These are phyloP conservation scores for Mortierella sp. DNA, from an alignment of 371 early-diverging fungal genomes.

Conservation along the genomic window DNA sequence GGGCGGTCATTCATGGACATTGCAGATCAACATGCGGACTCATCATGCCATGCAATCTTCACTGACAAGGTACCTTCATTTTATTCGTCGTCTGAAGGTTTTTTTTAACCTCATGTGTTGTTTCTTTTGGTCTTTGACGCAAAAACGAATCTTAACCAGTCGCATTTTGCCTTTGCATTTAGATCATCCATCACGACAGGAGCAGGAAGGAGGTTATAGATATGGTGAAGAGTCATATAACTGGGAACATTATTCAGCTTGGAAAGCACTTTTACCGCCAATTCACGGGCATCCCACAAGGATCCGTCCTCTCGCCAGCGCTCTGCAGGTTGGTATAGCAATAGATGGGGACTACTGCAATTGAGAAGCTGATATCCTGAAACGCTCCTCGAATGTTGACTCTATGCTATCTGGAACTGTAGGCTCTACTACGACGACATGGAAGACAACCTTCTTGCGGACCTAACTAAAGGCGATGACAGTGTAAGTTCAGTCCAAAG, in stretches of 20 bases:
- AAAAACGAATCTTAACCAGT: background rate
- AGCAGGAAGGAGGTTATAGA: constrained; percentile 48
- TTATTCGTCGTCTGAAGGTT: background rate
- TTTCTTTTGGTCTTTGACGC: background rate
- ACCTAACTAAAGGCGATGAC: constrained; percentile 32
- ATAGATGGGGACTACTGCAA: too few species aligned
- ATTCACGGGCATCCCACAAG: constrained; percentile 87
- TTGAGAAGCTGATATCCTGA: too few species aligned
- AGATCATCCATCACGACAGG: background rate
- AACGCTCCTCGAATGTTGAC: too few species aligned
- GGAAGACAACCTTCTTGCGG: constrained; percentile 63
- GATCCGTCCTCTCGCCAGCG: constrained; percentile 83
- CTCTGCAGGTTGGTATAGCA: constrained; percentile 75
- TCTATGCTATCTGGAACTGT: too few species aligned
- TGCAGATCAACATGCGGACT: constrained; percentile 57
- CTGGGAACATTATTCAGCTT: constrained; percentile 73
- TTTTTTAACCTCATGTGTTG: background rate
- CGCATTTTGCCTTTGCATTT: background rate
- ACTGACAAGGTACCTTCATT: constrained; percentile 63
- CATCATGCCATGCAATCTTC: constrained; percentile 61
- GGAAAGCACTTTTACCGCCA: constrained; percentile 67
- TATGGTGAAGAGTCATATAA: constrained; percentile 69
- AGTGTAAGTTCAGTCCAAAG: constrained; percentile 17
- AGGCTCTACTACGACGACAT: constrained; percentile 81
- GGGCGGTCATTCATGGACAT: constrained; percentile 60